Percentiles rank a stretch among this genome's conserved stretches.
Evolutionary conservation across 352 stramenopile species (phyloP).

Genomic region (Pythium rhizo-oryzae): DNA sequence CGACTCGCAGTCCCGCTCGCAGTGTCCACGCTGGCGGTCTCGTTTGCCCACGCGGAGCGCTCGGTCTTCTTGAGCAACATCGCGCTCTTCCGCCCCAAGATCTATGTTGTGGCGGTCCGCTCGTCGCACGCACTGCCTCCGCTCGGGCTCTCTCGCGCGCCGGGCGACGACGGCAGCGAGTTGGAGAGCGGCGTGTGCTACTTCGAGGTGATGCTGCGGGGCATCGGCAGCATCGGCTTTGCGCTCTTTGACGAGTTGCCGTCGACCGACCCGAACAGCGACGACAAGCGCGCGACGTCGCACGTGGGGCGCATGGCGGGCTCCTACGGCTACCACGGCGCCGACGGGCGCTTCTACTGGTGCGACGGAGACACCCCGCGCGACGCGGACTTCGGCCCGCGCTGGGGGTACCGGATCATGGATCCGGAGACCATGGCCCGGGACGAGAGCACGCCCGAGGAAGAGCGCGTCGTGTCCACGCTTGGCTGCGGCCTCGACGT

Average conservation of each 20-base stretch:
- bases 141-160: constrained; percentile 3
- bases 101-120: constrained; percentile 36
- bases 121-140: constrained; percentile 17
- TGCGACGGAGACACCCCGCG: constrained; percentile 14
- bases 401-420: constrained; percentile 20
- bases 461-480: neutral
- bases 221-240: constrained; percentile 38
- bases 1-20: constrained; percentile 17
- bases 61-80: constrained; percentile 34
- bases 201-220: constrained; percentile 34
- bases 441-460: neutral
- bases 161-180: neutral
- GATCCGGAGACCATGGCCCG: no score
- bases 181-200: constrained; percentile 21
- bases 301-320: constrained; percentile 38
- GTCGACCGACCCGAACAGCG: no score
- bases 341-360: constrained; percentile 36
- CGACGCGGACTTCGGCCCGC: constrained; percentile 14
- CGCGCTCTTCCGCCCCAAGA: no score
- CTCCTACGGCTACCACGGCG: constrained; percentile 46
- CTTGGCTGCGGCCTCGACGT: constrained; percentile 37
- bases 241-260: neutral
- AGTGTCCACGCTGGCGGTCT: constrained; percentile 33
- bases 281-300: constrained; percentile 27
- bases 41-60: constrained; percentile 24